Percentiles rank a stretch among this genome's conserved stretches.
Evolutionary conservation across 2,329 filamentous ascomycete genomes (phyloP).

Genomic region (Alternaria metachromatica): DNA sequence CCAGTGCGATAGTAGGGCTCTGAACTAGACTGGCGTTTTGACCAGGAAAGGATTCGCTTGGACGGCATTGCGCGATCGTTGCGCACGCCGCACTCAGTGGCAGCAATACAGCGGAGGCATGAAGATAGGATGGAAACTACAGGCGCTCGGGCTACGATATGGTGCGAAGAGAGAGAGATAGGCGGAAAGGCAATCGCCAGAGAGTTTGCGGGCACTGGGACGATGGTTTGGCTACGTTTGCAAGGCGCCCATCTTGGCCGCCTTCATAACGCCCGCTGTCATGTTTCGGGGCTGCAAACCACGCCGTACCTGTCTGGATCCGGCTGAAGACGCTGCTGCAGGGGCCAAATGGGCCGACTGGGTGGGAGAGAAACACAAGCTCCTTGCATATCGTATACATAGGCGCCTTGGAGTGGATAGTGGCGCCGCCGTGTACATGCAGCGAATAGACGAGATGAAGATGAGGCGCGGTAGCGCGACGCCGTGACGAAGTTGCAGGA

Average conservation of each 20-base stretch:
- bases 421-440: neutral
- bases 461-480: conserved; percentile 8
- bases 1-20: conserved; percentile 47
- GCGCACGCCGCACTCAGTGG: conserved; percentile 3
- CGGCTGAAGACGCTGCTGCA: conserved; percentile 11
- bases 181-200: neutral
- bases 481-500: conserved; percentile 7
- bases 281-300: conserved; percentile 17
- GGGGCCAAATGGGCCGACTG: conserved; percentile 17
- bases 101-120: conserved; percentile 10
- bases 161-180: neutral
- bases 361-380: conserved; percentile 1
- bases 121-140: neutral
- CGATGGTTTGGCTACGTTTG: conserved; percentile 9
- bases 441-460: conserved; percentile 14
- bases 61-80: conserved; percentile 41
- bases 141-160: neutral
- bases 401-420: conserved; percentile 10
- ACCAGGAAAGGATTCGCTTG: conserved; percentile 55
- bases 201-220: neutral
- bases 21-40: conserved; percentile 47
- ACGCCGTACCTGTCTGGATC: conserved; percentile 1
- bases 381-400: conserved; percentile 4
- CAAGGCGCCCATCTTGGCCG: conserved; percentile 14
- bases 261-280: conserved; percentile 10